phyloP scores from a whole-genome alignment of 495 filamentous ascomycete genomes.

The Chaetomium tenue region DNA sequence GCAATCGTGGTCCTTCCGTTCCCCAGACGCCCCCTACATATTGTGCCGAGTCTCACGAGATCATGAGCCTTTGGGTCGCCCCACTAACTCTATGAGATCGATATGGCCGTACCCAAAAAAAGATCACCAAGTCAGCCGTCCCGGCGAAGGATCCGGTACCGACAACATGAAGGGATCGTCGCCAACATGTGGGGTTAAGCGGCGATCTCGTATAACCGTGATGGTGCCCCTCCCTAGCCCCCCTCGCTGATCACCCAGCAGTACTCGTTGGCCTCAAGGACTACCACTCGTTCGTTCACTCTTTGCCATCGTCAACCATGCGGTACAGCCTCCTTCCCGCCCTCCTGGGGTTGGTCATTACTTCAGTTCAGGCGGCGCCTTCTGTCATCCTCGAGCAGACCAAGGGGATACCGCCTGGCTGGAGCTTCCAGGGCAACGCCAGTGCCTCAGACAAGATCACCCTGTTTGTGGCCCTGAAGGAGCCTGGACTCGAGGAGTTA shows the following conservation, averaged over 20 bases:
- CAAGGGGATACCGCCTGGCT: conserved; percentile 26
- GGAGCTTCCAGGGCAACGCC: conserved; percentile 28
- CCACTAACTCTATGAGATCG: background rate
- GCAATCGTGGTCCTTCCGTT: conserved; percentile 1
- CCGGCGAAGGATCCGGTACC: background rate
- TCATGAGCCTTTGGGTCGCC: conserved; percentile 4
- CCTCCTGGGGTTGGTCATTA: conserved; percentile 22
- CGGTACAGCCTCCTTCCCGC: conserved; percentile 8
- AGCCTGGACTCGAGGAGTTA: conserved; percentile 39
- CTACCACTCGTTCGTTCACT: background rate
- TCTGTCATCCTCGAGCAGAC: conserved; percentile 28
- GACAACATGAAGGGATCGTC: conserved; percentile 3
- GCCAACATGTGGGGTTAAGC: background rate
- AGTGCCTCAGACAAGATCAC: conserved; percentile 31
- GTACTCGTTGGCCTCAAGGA: background rate
- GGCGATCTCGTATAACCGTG: conserved; percentile 9
- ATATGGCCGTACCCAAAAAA: background rate
- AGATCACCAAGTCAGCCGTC: background rate
- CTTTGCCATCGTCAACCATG: conserved; percentile 21
- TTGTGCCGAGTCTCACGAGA: conserved; percentile 5
- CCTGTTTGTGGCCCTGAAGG: conserved; percentile 39
- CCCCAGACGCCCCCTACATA: background rate
- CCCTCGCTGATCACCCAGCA: background rate
- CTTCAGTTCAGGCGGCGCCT: conserved; percentile 18
- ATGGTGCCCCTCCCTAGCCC: background rate